These are phyloP conservation scores for Lagerstroemia speciosa DNA, from an alignment of 345 rosid species.

Conservation along the genomic window DNA sequence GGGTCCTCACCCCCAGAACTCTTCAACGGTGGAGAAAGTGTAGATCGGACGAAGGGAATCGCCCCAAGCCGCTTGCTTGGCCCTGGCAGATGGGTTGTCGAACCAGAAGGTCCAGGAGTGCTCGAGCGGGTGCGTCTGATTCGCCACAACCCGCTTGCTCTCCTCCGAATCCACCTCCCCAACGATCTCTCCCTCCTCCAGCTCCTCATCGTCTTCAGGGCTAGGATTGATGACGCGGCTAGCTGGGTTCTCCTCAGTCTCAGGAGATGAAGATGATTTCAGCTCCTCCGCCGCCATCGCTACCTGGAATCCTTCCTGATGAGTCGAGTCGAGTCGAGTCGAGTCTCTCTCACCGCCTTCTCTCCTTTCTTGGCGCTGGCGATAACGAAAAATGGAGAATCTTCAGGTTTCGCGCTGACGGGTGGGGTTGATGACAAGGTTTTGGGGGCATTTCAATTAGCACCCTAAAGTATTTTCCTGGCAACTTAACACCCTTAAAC, in stretches of 20 bases:
- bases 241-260: not conserved
- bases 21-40: constrained; percentile 63
- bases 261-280: not conserved
- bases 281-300: constrained; percentile 14
- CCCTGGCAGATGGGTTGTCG: constrained; percentile 51
- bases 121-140: constrained; percentile 25
- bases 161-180: constrained; percentile 7
- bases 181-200: constrained; percentile 13
- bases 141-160: constrained; percentile 2
- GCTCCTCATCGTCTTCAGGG: constrained; percentile 3
- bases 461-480: too few species aligned
- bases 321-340: not conserved
- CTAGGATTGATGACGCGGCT: not conserved
- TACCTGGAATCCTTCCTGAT: not conserved
- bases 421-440: too few species aligned
- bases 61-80: constrained; percentile 61
- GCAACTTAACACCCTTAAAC: too few species aligned
- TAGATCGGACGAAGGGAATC: constrained; percentile 59
- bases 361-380: not conserved
- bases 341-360: not conserved
- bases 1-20: constrained; percentile 68
- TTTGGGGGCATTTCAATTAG: too few species aligned
- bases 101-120: constrained; percentile 95
- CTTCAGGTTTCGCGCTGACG: too few species aligned
- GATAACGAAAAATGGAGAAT: not conserved